Evolutionary conservation across 371 early-diverging fungal species (phyloP).

Genomic region (Actinomucor elegans): DNA sequence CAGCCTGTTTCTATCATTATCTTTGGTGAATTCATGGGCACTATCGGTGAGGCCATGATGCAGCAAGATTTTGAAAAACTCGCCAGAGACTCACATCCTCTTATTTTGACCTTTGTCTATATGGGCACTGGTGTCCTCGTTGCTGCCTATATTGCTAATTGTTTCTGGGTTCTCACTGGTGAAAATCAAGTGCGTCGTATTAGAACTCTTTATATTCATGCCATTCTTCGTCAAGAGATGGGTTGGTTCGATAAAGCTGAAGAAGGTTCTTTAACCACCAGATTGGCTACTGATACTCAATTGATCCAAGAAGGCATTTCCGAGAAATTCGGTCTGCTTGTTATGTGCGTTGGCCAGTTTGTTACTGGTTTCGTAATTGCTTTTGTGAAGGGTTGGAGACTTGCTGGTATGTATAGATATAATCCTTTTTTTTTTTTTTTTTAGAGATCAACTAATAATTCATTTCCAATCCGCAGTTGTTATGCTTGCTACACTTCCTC

Average conservation of each 20-base stretch:
- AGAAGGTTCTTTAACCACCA: slow-evolving; percentile 70
- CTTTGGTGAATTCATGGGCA: slow-evolving; percentile 41
- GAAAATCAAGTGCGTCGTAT: slow-evolving; percentile 45
- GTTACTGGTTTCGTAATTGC: slow-evolving; percentile 87
- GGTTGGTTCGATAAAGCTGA: slow-evolving; percentile 86
- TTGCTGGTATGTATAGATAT: slow-evolving; percentile 50
- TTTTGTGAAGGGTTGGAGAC: slow-evolving; percentile 82
- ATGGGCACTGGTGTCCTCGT: slow-evolving; percentile 44
- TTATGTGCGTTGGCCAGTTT: slow-evolving; percentile 74
- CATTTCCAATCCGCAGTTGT: slow-evolving; percentile 38
- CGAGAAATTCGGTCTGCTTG: slow-evolving; percentile 78
- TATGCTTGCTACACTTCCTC: slow-evolving; percentile 70
- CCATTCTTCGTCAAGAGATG: slow-evolving; percentile 88
- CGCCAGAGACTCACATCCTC: slow-evolving; percentile 7
- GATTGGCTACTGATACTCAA: slow-evolving; percentile 79
- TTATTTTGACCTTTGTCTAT: slow-evolving; percentile 45
- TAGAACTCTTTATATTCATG: slow-evolving; percentile 58
- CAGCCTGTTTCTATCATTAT: slow-evolving; percentile 39
- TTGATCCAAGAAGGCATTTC: slow-evolving; percentile 85
- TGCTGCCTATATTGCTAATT: slow-evolving; percentile 35
- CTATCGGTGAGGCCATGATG: slow-evolving; percentile 11
- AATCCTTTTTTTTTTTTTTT: background rate
- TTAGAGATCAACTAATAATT: background rate
- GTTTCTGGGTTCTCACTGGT: slow-evolving; percentile 44
- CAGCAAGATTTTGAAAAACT: slow-evolving; percentile 9